Evolutionary conservation across 1,139 yeast genomes (phyloP).

Genomic region (Starmera stellimalicola): DNA sequence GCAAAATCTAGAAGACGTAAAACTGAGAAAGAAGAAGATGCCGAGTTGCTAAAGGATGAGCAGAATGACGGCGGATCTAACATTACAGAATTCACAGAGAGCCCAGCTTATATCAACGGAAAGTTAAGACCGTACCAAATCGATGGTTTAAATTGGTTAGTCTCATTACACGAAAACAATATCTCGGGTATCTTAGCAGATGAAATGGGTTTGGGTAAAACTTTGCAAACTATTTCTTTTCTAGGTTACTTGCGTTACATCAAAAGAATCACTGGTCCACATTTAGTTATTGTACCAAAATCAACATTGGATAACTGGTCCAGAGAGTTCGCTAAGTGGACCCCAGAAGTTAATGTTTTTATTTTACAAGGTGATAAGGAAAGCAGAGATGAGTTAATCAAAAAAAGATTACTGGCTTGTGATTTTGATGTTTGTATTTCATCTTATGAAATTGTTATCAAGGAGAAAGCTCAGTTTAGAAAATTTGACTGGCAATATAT

Average conservation of each 20-base stretch:
- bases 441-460: conserved; percentile 69
- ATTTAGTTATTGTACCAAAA: conserved; percentile 66
- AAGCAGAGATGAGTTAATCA: conserved; percentile 43
- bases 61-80: conserved; percentile 28
- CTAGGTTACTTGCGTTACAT: conserved; percentile 61
- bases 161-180: conserved; percentile 72
- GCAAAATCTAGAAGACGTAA: conserved; percentile 31
- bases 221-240: conserved; percentile 85
- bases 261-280: conserved; percentile 58
- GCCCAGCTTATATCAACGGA: conserved; percentile 60
- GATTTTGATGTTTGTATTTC: conserved; percentile 67
- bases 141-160: conserved; percentile 90
- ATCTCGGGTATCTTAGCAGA: conserved; percentile 91
- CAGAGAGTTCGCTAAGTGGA: conserved; percentile 70
- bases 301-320: conserved; percentile 77
- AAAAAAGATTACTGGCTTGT: conserved; percentile 42
- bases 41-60: conserved; percentile 51
- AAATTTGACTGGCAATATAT: conserved; percentile 70
- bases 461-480: conserved; percentile 55
- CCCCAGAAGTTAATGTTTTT: conserved; percentile 63
- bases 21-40: conserved; percentile 65
- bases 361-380: conserved; percentile 71
- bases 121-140: conserved; percentile 72
- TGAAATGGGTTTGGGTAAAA: conserved; percentile 97
- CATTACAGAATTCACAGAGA: conserved; percentile 50